A percentile compares a stretch with the other conserved stretches of the same genome.
Evolutionary conservation across 805 yeast species (phyloP).

Genomic region (Candida andamanensis): DNA sequence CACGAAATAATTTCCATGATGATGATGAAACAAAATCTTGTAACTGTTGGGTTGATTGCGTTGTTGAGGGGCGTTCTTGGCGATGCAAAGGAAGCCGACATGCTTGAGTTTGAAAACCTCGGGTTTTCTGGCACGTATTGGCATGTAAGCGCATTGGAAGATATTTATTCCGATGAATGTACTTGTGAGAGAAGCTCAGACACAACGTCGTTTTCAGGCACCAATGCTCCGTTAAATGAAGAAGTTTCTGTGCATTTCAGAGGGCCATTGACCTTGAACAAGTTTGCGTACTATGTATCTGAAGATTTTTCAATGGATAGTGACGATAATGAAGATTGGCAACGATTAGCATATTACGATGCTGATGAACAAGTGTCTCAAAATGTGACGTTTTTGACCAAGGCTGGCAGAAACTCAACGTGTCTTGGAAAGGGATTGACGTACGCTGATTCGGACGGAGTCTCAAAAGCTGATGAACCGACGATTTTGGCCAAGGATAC

Average conservation of each 20-base stretch:
- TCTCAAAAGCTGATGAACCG: slow-evolving; percentile 38
- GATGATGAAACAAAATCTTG: too few relatives aligned
- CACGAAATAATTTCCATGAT: too few relatives aligned
- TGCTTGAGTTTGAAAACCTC: slow-evolving; percentile 46
- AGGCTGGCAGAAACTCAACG: slow-evolving; percentile 53
- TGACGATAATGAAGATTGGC: slow-evolving; percentile 45
- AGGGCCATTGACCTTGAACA: slow-evolving; percentile 61
- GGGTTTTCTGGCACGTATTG: slow-evolving; percentile 52
- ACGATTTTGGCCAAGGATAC: slow-evolving; percentile 47
- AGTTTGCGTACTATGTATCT: slow-evolving; percentile 59
- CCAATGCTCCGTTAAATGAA: slow-evolving; percentile 61
- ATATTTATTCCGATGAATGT: slow-evolving; percentile 41
- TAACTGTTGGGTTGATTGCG: too few relatives aligned
- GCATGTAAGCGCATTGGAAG: slow-evolving; percentile 41
- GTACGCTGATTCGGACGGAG: slow-evolving; percentile 57
- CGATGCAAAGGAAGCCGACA: slow-evolving; percentile 7
- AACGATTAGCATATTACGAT: slow-evolving; percentile 56
- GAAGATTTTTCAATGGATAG: slow-evolving; percentile 32
- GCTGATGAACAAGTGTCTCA: slow-evolving; percentile 43
- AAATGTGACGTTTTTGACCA: slow-evolving; percentile 64
- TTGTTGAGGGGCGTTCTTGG: too few relatives aligned
- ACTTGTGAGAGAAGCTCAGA: slow-evolving; percentile 37
- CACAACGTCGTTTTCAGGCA: slow-evolving; percentile 46
- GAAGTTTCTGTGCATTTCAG: slow-evolving; percentile 74
- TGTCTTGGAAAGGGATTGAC: slow-evolving; percentile 69